Percentiles rank a stretch among this genome's conserved stretches.
Evolutionary conservation across 345 rosid genomes (phyloP).

Genomic region (Noccaea bulbosa): DNA sequence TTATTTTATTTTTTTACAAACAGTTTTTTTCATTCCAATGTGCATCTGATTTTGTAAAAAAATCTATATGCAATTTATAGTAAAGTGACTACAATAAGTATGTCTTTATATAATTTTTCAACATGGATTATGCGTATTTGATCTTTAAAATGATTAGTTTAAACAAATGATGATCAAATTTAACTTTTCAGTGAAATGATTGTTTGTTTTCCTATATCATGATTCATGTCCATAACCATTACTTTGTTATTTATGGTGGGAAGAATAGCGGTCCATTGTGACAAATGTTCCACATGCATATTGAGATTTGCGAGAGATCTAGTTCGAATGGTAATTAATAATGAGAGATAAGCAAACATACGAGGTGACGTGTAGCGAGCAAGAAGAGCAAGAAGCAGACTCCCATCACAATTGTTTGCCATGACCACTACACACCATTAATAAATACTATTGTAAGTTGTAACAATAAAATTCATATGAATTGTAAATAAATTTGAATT

Average conservation of each 20-base stretch:
- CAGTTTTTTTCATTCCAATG: no score
- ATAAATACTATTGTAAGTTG: not conserved
- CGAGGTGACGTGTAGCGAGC: constrained; percentile 73
- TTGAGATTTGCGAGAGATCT: not conserved
- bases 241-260: constrained; percentile 26
- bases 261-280: constrained; percentile 10
- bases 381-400: constrained; percentile 75
- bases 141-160: no score
- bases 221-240: not conserved
- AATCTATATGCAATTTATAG: no score
- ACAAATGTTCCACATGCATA: constrained; percentile 33
- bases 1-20: no score
- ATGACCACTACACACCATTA: constrained; percentile 74
- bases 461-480: not conserved
- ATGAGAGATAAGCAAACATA: constrained; percentile 46
- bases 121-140: no score
- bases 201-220: not conserved
- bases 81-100: no score
- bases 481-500: not conserved
- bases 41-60: not conserved
- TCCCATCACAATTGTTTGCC: constrained; percentile 95
- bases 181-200: not conserved
- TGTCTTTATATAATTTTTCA: no score
- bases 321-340: not conserved
- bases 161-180: not conserved